A percentile compares a stretch with the other conserved stretches of the same genome.
Evolutionary conservation across 768 basidiomycete genomes (phyloP).

Genomic region (Basidioascus undulatus): DNA sequence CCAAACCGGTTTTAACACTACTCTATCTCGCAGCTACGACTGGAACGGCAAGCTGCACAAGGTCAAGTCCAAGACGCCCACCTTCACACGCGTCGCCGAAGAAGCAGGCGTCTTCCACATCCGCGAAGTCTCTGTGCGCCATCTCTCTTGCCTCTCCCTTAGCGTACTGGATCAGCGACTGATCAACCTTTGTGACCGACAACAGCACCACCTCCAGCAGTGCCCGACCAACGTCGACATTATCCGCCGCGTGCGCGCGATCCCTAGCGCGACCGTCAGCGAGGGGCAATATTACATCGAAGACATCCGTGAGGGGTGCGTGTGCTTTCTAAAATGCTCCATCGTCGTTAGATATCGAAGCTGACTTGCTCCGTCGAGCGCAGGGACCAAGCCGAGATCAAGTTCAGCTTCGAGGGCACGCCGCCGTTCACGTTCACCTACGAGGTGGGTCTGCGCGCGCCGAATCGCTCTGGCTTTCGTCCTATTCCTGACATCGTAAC

Average conservation of each 20-base stretch:
- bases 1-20: neutral
- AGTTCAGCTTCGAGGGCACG: slow-evolving; percentile 69
- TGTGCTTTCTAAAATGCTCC: slow-evolving; percentile 17
- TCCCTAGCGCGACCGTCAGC: slow-evolving; percentile 72
- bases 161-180: neutral
- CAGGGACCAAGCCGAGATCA: slow-evolving; percentile 62
- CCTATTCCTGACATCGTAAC: no score
- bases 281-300: slow-evolving; percentile 60
- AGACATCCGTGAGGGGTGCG: slow-evolving; percentile 84
- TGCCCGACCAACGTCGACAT: slow-evolving; percentile 3
- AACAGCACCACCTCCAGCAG: neutral
- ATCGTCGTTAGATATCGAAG: slow-evolving; percentile 23
- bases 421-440: slow-evolving; percentile 94
- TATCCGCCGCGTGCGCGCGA: slow-evolving; percentile 29
- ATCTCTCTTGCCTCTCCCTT: slow-evolving; percentile 46
- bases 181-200: neutral
- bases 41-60: slow-evolving; percentile 49
- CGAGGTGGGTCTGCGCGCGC: no score
- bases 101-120: slow-evolving; percentile 64
- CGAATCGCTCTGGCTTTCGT: no score
- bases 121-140: slow-evolving; percentile 69
- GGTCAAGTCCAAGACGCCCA: slow-evolving; percentile 51
- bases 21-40: slow-evolving; percentile 38
- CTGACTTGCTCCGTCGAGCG: slow-evolving; percentile 26
- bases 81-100: slow-evolving; percentile 65